Evolutionary conservation across 179 eudicot species (phyloP).

Genomic region (Amaranthus tricolor): DNA sequence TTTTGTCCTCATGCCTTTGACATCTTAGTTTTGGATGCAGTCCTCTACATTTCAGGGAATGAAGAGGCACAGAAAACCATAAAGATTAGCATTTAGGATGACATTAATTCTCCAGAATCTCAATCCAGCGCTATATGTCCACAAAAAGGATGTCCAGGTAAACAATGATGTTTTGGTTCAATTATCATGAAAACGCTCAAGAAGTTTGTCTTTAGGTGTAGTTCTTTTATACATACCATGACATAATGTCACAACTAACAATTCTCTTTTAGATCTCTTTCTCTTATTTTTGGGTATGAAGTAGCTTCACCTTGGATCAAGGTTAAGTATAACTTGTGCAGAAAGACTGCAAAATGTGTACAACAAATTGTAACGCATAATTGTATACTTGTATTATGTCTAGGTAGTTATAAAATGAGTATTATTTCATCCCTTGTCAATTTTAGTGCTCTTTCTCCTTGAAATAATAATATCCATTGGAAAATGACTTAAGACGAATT

Average conservation of each 20-base stretch:
- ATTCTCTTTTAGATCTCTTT: background rate
- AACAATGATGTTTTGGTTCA: slow-evolving; percentile 32
- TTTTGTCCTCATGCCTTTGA: slow-evolving; percentile 69
- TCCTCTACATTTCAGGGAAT: slow-evolving; percentile 70
- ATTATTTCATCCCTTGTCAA: too few relatives aligned
- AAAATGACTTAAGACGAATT: too few relatives aligned
- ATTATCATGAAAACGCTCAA: too few relatives aligned
- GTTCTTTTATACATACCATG: background rate
- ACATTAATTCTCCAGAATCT: slow-evolving; percentile 38
- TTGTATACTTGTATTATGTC: too few relatives aligned
- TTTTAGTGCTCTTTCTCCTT: too few relatives aligned
- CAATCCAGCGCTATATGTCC: slow-evolving; percentile 48
- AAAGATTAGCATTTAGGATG: slow-evolving; percentile 54
- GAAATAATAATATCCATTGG: too few relatives aligned
- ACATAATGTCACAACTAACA: background rate
- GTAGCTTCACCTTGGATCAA: background rate
- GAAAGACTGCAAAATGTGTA: too few relatives aligned
- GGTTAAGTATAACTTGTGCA: too few relatives aligned
- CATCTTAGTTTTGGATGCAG: slow-evolving; percentile 84
- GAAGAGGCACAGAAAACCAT: slow-evolving; percentile 61
- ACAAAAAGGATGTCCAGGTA: slow-evolving; percentile 30
- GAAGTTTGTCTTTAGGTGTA: too few relatives aligned
- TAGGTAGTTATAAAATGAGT: too few relatives aligned
- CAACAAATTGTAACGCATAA: too few relatives aligned
- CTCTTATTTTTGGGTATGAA: background rate